Base-by-base conservation (phyloP, 1,139 yeast species). In the Geotrichum aggregatum region DNA sequence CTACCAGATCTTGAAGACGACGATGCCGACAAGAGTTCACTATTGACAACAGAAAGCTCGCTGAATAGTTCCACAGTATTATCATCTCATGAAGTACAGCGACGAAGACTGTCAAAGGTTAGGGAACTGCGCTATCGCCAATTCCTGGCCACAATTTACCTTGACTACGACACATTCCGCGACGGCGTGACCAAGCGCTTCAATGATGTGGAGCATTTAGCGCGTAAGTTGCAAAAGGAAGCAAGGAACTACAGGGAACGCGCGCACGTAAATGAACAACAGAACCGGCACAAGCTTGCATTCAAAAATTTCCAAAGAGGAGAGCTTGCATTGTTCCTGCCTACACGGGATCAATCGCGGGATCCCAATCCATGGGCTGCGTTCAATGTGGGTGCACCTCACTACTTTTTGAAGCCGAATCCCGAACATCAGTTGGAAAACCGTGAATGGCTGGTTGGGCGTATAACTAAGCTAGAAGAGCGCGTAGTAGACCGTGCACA, bases 201-300 rank as follows among this genome's bases (percentile, higher is more conserved):
- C 63, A 80, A 79, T 55, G 98, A 91, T 64, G 95, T 91, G 48
- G 98, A 92, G 66, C 82, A 84, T n/a, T 76, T 89, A 60, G 98
- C 98, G 0, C 83, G 94, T 63, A 85, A 82, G 63, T 76, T 87
- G 55, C 87, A 91, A 54, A 84, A 84, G 63, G 96, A 89, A 60
- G 83, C 80, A 58, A 80, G 79, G 60, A 64, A 71, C 48, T 74
- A 77, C 52, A 73, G 78, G 52, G 78, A 77, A 57, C 59, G 59
- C n/a, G 58, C 63, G 3, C 64, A 62, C 26, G 53, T 57, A n/a
- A 58, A 76, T 38, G 65, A 69, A 41, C 64, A 69, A 45, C 76
- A 73, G 52, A 52, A 71, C 6, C 67, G 70, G 11, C 73, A 76
- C 50, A 83, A 84, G 63, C 77, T 91, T 1, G 76, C 95, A 0